Conservation (phyloP, 768 basidiomycete species). For the Rhodocollybia butyracea region DNA sequence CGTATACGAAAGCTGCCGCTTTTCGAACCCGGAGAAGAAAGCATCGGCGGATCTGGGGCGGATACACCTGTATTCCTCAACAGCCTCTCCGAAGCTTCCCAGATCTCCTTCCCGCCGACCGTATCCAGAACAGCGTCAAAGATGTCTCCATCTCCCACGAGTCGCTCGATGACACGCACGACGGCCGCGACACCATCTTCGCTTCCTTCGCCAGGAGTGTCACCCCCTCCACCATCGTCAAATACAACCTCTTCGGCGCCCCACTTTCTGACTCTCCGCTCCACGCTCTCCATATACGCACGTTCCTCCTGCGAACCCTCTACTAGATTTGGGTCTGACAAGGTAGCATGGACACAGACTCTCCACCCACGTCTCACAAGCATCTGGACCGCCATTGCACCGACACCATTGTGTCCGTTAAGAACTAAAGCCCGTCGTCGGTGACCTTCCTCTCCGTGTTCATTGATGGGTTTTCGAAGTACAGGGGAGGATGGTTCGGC, state of each 20-base stretch:
- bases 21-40: conserved; percentile 10
- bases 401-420: conserved; percentile 69
- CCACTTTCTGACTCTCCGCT: conserved; percentile 58
- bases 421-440: conserved; percentile 51
- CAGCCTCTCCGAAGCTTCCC: conserved; percentile 69
- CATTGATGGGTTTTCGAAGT: background rate
- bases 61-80: conserved; percentile 35
- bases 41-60: conserved; percentile 11
- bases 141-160: conserved; percentile 49
- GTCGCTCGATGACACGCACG: conserved; percentile 48
- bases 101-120: conserved; percentile 74
- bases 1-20: background rate
- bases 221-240: conserved; percentile 43
- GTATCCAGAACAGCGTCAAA: conserved; percentile 87
- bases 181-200: conserved; percentile 42
- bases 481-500: background rate
- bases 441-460: conserved; percentile 6
- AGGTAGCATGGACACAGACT: conserved; percentile 65
- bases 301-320: conserved; percentile 37
- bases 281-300: conserved; percentile 40
- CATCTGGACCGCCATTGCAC: conserved; percentile 78
- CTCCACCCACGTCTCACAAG: conserved; percentile 66
- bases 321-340: conserved; percentile 21
- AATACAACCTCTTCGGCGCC: conserved; percentile 80
- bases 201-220: background rate